Base-by-base conservation (phyloP, 2,329 filamentous ascomycete genomes). In the Westerdykella aurantiaca region DNA sequence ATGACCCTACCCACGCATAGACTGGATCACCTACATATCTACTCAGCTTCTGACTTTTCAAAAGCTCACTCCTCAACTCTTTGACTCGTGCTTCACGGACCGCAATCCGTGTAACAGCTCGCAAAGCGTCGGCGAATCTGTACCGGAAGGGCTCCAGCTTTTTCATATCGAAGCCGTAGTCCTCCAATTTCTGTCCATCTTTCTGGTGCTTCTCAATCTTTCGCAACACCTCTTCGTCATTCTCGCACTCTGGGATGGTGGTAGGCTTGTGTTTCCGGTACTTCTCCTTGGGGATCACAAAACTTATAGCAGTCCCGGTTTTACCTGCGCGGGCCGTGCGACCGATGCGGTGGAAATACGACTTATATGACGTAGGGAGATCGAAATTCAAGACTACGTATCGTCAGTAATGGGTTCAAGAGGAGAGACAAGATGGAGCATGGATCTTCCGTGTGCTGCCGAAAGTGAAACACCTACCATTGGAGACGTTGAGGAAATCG, bases 301-400 rank as follows among this genome's bases (percentile, higher is more conserved):
- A 96, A 9, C 89, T 95, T n/a, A 98, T 77, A 0, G 93, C 89
- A 79, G 95, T 97, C 47, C 93, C 93, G 1, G 86, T 83, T 63
- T 94, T 88, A 10, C 90, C 91, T 2, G 90, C 93, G 48, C 93
- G 81, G 1, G 88, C 93, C 5, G 93, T 98, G 25, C 93, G 83
- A 25, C 93, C 93, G 58, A 98, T 95, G 42, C 93, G 84, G 69
- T 98, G 93, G n/a, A 87, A 94, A 68, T 98, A 98, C 7, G 88
- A 95, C 64, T 88, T 94, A 31, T 88, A 85, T 7, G 83, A 85
- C 13, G 82, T 81, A 1, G 93, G 93, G 13, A 98, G 82, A 67
- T 98, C 93, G 66, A 98, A 98, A 72, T 98, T 98, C 64, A 98
- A 81, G 18, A 98, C 90, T 63, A 29, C 59, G 58, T 11, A 14